Evolutionary conservation across 1,139 yeast species (phyloP).

Genomic region (Zhuliangozyma parablackwelliae): DNA sequence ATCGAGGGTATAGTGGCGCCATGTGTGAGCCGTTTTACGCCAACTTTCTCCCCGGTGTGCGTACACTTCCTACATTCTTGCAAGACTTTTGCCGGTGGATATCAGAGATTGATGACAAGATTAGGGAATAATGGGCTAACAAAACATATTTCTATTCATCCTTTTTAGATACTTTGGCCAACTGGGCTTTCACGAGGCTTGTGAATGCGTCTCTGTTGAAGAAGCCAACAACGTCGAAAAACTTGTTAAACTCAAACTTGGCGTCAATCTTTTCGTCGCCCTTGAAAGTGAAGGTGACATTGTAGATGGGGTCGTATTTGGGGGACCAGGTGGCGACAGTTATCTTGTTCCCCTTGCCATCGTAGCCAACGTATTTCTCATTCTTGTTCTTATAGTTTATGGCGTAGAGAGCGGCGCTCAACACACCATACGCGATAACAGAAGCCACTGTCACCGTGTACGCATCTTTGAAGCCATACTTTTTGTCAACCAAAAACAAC

Average conservation of each 20-base stretch:
- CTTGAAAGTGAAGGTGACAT: slow-evolving; percentile 24
- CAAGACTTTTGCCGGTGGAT: slow-evolving; percentile 45
- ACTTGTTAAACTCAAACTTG: slow-evolving; percentile 33
- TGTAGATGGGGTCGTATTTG: slow-evolving; percentile 44
- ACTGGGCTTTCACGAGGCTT: slow-evolving; percentile 23
- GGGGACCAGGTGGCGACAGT: slow-evolving; percentile 33
- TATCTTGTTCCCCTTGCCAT: slow-evolving; percentile 30
- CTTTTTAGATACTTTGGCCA: slow-evolving; percentile 20
- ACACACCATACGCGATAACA: slow-evolving; percentile 50
- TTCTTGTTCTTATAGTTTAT: slow-evolving; percentile 45
- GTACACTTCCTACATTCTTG: slow-evolving; percentile 47
- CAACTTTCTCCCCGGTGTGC: slow-evolving; percentile 49
- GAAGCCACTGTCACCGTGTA: slow-evolving; percentile 29
- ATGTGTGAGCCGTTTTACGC: slow-evolving; percentile 59
- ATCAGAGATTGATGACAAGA: slow-evolving; percentile 49
- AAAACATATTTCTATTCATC: slow-evolving; percentile 2
- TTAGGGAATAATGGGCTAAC: slow-evolving; percentile 9
- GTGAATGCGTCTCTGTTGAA: slow-evolving; percentile 39
- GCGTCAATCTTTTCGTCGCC: slow-evolving; percentile 18
- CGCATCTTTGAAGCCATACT: slow-evolving; percentile 39
- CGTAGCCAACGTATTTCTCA: slow-evolving; percentile 56
- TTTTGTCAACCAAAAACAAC: slow-evolving; percentile 66
- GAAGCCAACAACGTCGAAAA: slow-evolving; percentile 47
- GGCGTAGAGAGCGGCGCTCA: slow-evolving; percentile 46
- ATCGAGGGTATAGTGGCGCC: slow-evolving; percentile 49